A percentile compares a stretch with the other conserved stretches of the same genome.
Evolutionary conservation across 495 filamentous ascomycete species (phyloP).

Genomic region (Penicillium canariense): DNA sequence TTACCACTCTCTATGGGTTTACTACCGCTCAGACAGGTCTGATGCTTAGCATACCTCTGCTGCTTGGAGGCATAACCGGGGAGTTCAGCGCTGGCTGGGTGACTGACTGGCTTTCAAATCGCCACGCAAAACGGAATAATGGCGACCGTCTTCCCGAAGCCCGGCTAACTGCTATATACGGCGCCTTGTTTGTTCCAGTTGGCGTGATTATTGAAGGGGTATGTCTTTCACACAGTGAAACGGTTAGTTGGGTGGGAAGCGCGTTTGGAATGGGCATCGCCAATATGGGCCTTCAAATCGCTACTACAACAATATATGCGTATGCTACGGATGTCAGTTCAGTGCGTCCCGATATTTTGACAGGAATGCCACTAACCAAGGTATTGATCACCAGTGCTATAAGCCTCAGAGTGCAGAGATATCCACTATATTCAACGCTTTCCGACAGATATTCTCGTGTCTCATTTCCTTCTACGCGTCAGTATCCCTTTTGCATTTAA

Average conservation of each 20-base stretch:
- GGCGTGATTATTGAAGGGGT: conserved; percentile 27
- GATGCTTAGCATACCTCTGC: conserved; percentile 26
- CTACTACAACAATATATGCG: conserved; percentile 21
- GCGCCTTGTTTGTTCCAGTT: conserved; percentile 18
- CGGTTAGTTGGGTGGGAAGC: conserved; percentile 15
- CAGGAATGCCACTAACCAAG: neutral
- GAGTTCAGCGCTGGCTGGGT: conserved; percentile 30
- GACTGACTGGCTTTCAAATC: conserved; percentile 28
- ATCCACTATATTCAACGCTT: neutral
- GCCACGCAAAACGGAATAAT: conserved; percentile 16
- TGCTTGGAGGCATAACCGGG: conserved; percentile 28
- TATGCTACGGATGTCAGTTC: neutral
- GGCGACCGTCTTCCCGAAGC: conserved; percentile 31
- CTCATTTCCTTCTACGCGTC: neutral
- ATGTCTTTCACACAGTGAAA: conserved; percentile 15
- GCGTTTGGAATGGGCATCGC: conserved; percentile 32
- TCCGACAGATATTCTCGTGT: neutral
- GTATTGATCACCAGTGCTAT: neutral
- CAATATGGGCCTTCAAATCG: conserved; percentile 30
- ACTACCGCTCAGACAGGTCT: conserved; percentile 30
- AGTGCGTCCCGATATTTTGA: neutral
- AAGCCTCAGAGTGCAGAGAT: neutral
- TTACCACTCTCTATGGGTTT: conserved; percentile 26
- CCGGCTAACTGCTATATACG: conserved; percentile 22
- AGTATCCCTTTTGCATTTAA: neutral